Evolutionary conservation across 1,284 basidiomycete species (phyloP), one percentile per base, ranked within the genome.

Genomic region (Tilletiopsis washingtonensis): DNA sequence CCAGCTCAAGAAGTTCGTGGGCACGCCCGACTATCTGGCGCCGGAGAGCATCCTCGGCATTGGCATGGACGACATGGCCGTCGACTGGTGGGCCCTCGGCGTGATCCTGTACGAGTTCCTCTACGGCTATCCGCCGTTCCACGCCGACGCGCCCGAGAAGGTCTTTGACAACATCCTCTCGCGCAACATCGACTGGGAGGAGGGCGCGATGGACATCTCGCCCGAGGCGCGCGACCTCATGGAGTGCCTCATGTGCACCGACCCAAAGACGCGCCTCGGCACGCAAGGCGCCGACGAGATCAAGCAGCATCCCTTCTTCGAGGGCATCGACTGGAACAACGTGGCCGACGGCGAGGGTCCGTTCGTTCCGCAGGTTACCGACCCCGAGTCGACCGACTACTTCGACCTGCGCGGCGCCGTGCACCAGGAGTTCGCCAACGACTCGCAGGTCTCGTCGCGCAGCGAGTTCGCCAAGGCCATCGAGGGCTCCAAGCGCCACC

Each of bases 71-170:
- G 91, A 98, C 75, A 86, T 85, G 38, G 84, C 85, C 14, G 94
- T 97, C 56, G 94, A 99, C 77, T 99, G 94, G 91, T 99, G 94
- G 94, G 94, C 94, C 14, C 80, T 98, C 29, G 94, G 94, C 55
- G 91, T 97, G 40, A 94, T 99, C 67, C 86, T 91, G 24, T 98
- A 98, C 76, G 93, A 99, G 77, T 98, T 99, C 75, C 76, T 98
- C 29, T 98, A 93, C 64, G 91, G 94, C 3, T 82, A 91, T 36
- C 94, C 94, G 26, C 94, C 94, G 0, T 99, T 98, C 81, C 91
- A 98, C 67, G 93, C 88, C 42, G 89, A 94, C 54, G 87, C 87
- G 7, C 91, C 93, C 0, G 90, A 96, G 73, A 89, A 88, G 76
- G 91, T 99, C 4, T 98, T 98, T 68, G 91, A 97, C 76, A 98